These are phyloP conservation scores for Nephelium lappaceum DNA, from an alignment of 345 rosid species.

Conservation along the genomic window DNA sequence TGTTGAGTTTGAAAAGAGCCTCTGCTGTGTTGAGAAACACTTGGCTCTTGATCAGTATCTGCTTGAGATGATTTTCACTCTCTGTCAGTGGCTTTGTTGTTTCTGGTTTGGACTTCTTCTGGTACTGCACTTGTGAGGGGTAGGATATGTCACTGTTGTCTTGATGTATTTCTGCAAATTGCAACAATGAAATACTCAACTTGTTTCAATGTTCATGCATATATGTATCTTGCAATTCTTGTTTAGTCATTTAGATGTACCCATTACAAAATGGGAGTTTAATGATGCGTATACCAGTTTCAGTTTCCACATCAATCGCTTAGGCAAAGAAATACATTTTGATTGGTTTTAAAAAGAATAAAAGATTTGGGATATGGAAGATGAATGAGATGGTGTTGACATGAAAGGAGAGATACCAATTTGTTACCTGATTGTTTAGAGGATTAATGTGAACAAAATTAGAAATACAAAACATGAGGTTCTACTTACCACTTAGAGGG, in stretches of 20 bases:
- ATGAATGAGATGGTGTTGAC: too few species aligned
- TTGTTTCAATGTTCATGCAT: neutral
- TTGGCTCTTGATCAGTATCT: conserved; percentile 59
- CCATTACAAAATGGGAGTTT: neutral
- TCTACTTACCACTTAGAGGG: conserved; percentile 31
- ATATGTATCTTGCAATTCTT: neutral
- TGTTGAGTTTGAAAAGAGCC: conserved; percentile 77
- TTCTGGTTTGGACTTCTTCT: conserved; percentile 22
- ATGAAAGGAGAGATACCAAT: too few species aligned
- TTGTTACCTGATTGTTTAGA: neutral
- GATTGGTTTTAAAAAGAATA: too few species aligned
- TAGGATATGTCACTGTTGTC: conserved; percentile 9
- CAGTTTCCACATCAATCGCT: neutral
- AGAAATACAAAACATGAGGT: conserved; percentile 4
- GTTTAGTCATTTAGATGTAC: too few species aligned
- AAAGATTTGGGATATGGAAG: too few species aligned
- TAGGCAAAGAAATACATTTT: too few species aligned
- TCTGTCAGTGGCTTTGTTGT: conserved; percentile 53
- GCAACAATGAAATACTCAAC: conserved; percentile 11
- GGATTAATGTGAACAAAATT: neutral
- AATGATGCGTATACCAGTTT: neutral
- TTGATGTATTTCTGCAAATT: conserved; percentile 43
- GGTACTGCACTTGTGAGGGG: conserved; percentile 24
- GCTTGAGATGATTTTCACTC: conserved; percentile 63
- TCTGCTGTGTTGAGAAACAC: conserved; percentile 73